phyloP scores from a whole-genome alignment of 768 basidiomycete species.

The Lentinus brumalis region DNA sequence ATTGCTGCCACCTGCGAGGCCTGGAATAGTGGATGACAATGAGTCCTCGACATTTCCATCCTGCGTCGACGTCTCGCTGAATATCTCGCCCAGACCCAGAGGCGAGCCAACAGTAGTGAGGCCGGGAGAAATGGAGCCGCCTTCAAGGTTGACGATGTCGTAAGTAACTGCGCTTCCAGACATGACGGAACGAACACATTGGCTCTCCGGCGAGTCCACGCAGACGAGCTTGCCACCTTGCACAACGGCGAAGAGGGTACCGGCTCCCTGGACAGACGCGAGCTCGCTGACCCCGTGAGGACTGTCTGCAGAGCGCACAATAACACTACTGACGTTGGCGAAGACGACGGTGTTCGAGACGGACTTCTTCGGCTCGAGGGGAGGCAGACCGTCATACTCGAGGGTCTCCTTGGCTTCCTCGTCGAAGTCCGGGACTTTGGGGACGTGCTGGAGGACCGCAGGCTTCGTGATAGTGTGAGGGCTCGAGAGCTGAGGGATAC shows the following conservation, averaged over 20 bases:
- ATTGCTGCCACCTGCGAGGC: constrained; percentile 36
- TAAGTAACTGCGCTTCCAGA: constrained; percentile 2
- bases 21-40: constrained; percentile 35
- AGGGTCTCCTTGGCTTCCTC: constrained; percentile 56
- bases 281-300: constrained; percentile 36
- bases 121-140: constrained; percentile 66
- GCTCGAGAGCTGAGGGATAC: constrained; percentile 64
- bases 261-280: constrained; percentile 1
- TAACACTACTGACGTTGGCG: constrained; percentile 63
- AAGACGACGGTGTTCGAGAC: constrained; percentile 50
- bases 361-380: constrained; percentile 47
- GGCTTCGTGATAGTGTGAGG: constrained; percentile 59
- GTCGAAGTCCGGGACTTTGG: constrained; percentile 60
- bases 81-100: constrained; percentile 73
- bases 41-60: constrained; percentile 54
- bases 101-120: constrained; percentile 61
- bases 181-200: background rate
- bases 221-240: constrained; percentile 59
- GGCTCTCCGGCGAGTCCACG: constrained; percentile 39
- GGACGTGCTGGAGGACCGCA: constrained; percentile 48
- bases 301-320: constrained; percentile 35
- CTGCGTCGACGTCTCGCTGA: constrained; percentile 58
- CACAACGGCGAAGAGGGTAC: constrained; percentile 48
- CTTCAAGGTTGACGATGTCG: constrained; percentile 55
- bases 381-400: constrained; percentile 66